phyloP scores from a whole-genome alignment of 1,284 basidiomycete genomes.

The Sutorius eximius region DNA sequence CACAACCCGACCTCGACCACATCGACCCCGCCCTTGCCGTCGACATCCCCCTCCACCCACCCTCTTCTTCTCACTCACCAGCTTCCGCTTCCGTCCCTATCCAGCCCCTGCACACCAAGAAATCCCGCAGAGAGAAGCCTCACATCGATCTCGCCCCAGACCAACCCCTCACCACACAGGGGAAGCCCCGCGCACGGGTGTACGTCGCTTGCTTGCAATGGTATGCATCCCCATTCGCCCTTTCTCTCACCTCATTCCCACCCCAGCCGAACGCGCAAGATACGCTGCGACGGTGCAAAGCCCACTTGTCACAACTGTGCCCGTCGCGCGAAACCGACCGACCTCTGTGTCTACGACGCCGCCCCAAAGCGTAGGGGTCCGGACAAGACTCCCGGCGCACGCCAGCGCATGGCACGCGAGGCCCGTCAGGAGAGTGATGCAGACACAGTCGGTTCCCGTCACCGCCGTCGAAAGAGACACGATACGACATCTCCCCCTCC shows the following conservation, averaged over 20 bases:
- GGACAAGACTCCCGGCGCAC: constrained; percentile 70
- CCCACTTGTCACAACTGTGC: constrained; percentile 71
- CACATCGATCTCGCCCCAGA: constrained; percentile 64
- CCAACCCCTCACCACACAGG: constrained; percentile 75
- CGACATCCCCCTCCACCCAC: neutral
- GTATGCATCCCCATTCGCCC: constrained; percentile 37
- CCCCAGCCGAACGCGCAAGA: constrained; percentile 68
- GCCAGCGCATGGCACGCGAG: constrained; percentile 54
- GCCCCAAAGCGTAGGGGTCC: constrained; percentile 74
- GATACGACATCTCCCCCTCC: constrained; percentile 4
- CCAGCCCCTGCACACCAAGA: constrained; percentile 23
- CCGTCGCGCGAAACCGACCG: constrained; percentile 44
- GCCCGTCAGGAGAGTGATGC: constrained; percentile 28
- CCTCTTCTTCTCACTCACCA: neutral
- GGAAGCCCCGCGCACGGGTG: constrained; percentile 68
- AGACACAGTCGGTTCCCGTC: constrained; percentile 30
- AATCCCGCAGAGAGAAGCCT: constrained; percentile 57
- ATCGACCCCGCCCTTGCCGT: constrained; percentile 6
- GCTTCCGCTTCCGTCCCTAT: neutral
- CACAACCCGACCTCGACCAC: constrained; percentile 4
- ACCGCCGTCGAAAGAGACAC: constrained; percentile 38
- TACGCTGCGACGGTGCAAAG: constrained; percentile 77
- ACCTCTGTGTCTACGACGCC: constrained; percentile 61
- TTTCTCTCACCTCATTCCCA: constrained; percentile 7
- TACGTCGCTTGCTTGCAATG: constrained; percentile 77